Evolutionary conservation across 345 rosid genomes (phyloP), one percentile per base, ranked within the genome.

Genomic region (Populus tremula): DNA sequence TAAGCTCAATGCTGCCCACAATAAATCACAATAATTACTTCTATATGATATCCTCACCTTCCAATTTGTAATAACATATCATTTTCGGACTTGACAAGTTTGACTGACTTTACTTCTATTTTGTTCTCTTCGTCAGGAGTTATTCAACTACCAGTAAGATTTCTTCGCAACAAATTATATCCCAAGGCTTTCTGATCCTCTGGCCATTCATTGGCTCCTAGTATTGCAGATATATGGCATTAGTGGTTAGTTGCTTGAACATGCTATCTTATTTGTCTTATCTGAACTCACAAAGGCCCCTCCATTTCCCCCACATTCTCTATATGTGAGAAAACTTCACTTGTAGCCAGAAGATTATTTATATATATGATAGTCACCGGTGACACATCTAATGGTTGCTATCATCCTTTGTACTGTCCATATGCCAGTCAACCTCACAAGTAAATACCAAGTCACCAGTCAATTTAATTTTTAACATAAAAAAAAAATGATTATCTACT

Each of bases 61-160:
- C 7, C 8, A 18, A 62, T 69, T 14, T 35, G 45, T 27, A 64
- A 29, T 31, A 18, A 17, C 23, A 31, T 12, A 25, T 33, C 12
- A 6, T 20, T 45, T 76, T 69, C 5, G n/a, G 29, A 73, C 23
- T n/a, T 59, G 54, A 14, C 23, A 17, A 39, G 56, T 73, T 75
- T 73, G 81, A 78, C 73, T 63, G 68, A 18, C 62, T 23, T 56
- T 67, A 25, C 23, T 27, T 36, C 43, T 47, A 36, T n/a, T 35
- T 64, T 45, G 38, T 56, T 41, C 64, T 63, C 50, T 62, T 67
- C 38, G 14, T 56, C 16, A 38, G n/a, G 69, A 39, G 56, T 16
- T 13, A 77, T 38, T 62, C 63, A 76, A 68, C 75, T 35, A 39
- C 13, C 68, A 62, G 54, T 62, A 10, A 45, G 75, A 67, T 78